Evolutionary conservation across 2,329 filamentous ascomycete species (phyloP), one percentile per base, ranked within the genome.

Genomic region (Macrophomina tecta): DNA sequence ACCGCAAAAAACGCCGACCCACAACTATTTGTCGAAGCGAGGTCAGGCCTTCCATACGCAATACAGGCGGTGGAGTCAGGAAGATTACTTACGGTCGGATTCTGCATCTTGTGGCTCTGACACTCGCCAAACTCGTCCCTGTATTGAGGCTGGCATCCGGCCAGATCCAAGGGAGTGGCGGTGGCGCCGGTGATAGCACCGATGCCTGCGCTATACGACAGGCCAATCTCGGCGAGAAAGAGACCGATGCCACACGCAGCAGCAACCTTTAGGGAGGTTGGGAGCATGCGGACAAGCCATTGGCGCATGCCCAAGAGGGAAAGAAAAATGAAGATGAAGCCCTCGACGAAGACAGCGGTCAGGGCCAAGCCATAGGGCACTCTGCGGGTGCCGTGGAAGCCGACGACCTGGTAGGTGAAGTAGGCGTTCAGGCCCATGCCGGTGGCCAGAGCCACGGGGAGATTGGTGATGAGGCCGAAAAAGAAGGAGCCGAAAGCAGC

Each of bases 271-370:
- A 97, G 91, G 52, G 90, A 93, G 30, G 87, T 86, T 0, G 93
- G 93, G 65, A 96, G 92, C 55, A 90, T 86, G 68, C 92, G 88
- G 18, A 93, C 93, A 32, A 97, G 87, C 92, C 92, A 96, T 77
- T 96, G 93, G 14, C 93, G 90, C 81, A 97, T 85, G 45, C 93
- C 93, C 63, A 94, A 83, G 42, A 96, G 76, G 0, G 93, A 92
- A 32, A 97, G 84, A 4, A 83, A 90, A 58, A 96, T 86, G 80
- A 97, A 97, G 68, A 96, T 88, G 77, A 92, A 91, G 18, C 93
- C 93, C 77, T 97, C 93, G 11, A 94, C 88, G 75, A 97, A 96
- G 70, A 95, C 93, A 61, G 93, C 92, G 6, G 92, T 95, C 36
- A 96, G 81, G 9, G 93, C 93, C 40, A 94, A 84, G 52, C 85